phyloP scores from a whole-genome alignment of 2,329 filamentous ascomycete species.

The Pseudogymnoascus sp. region DNA sequence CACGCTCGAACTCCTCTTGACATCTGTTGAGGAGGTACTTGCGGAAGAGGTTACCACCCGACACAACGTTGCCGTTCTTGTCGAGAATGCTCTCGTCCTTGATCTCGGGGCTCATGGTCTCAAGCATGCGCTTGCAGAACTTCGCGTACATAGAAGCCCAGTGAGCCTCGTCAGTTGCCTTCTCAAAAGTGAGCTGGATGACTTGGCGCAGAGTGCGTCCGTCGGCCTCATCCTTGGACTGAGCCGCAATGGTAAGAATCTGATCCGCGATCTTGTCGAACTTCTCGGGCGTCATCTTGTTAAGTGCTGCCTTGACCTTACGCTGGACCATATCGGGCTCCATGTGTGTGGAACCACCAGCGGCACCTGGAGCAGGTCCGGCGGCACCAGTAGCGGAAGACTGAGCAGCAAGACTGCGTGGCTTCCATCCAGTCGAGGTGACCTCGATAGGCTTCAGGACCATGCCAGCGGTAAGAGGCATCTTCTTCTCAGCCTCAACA shows the following conservation, averaged over 20 bases:
- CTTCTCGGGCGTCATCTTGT: constrained; percentile 99
- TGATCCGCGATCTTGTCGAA: constrained; percentile 94
- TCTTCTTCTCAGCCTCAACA: constrained; percentile 68
- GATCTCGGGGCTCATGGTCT: constrained; percentile 89
- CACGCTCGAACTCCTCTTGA: constrained; percentile 97
- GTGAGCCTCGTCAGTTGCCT: constrained; percentile 95
- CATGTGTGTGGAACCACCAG: constrained; percentile 49
- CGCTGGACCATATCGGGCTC: constrained; percentile 91
- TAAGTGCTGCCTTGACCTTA: constrained; percentile 96
- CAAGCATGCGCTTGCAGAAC: constrained; percentile 95
- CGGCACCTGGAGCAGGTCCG: constrained; percentile 37
- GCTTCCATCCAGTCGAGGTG: constrained; percentile 81
- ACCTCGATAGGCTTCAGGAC: constrained; percentile 73
- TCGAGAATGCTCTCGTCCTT: constrained; percentile 92
- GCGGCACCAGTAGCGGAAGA: constrained; percentile 30
- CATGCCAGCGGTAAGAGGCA: constrained; percentile 81
- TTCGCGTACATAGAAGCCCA: constrained; percentile 99
- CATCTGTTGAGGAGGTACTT: constrained; percentile 98
- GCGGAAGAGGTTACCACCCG: constrained; percentile 88
- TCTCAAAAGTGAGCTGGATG: constrained; percentile 98
- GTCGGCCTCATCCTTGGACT: constrained; percentile 92
- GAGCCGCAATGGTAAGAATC: constrained; percentile 83
- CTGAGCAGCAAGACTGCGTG: constrained; percentile 55
- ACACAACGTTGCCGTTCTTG: constrained; percentile 79
- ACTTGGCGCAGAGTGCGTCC: constrained; percentile 93